phyloP scores from a whole-genome alignment of 2,329 filamentous ascomycete genomes.

The Ophiostoma piceae region DNA sequence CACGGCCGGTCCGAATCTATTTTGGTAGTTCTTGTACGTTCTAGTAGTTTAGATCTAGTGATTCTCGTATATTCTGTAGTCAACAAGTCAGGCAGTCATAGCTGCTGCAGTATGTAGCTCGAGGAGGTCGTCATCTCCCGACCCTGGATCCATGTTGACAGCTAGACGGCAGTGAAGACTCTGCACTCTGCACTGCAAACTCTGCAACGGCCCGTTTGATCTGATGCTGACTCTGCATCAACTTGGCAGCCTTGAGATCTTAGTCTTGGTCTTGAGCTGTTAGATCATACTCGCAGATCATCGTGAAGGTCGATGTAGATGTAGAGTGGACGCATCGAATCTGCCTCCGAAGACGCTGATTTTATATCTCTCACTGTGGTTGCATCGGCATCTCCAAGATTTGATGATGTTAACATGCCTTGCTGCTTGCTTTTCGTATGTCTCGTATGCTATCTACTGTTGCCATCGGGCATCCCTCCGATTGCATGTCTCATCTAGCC shows the following conservation, averaged over 20 bases:
- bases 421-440: too few relatives aligned
- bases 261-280: too few relatives aligned
- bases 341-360: neutral
- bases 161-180: neutral
- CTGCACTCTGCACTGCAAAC: neutral
- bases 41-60: neutral
- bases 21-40: neutral
- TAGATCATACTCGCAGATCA: neutral
- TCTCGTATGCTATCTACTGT: too few relatives aligned
- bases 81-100: neutral
- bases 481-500: neutral
- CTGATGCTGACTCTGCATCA: neutral
- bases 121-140: neutral
- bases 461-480: too few relatives aligned
- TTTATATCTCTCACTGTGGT: constrained; percentile 9
- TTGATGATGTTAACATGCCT: neutral
- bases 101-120: neutral
- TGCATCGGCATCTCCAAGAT: neutral
- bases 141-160: neutral
- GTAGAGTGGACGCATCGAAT: neutral
- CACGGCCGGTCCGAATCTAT: neutral
- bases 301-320: neutral
- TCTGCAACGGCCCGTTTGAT: neutral
- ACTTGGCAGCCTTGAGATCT: neutral
- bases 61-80: neutral